Evolutionary conservation across 306 rosid species (phyloP).

Genomic region (Albizia julibrissin): DNA sequence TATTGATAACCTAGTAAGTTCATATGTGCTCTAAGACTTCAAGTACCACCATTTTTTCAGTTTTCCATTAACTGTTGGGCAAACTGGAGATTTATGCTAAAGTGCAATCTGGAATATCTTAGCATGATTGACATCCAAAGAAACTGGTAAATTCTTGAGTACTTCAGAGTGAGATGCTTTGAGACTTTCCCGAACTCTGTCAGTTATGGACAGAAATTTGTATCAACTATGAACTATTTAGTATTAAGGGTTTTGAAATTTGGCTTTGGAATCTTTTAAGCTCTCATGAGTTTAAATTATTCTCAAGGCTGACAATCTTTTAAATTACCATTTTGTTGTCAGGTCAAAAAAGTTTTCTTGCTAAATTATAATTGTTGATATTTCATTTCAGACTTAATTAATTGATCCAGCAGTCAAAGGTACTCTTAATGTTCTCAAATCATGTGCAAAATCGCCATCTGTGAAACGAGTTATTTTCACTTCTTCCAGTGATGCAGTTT

Average conservation of each 20-base stretch:
- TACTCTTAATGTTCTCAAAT: constrained; percentile 23
- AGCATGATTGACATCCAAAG: background rate
- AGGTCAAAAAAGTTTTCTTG: background rate
- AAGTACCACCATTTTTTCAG: background rate
- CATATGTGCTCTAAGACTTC: background rate
- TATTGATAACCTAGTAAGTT: background rate
- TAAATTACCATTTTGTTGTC: background rate
- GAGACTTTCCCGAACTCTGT: background rate
- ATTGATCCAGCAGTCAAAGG: constrained; percentile 12
- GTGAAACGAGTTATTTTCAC: constrained; percentile 25
- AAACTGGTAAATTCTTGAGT: background rate
- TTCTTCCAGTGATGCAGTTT: background rate
- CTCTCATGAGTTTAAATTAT: background rate
- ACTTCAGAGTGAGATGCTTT: background rate
- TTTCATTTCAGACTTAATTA: constrained; percentile 1
- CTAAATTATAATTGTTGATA: background rate
- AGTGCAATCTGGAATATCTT: background rate
- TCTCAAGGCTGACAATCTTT: background rate
- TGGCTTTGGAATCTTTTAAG: background rate
- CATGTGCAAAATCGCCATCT: constrained; percentile 15
- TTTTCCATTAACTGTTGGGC: background rate
- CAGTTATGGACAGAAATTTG: background rate
- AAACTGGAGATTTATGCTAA: background rate
- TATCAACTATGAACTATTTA: background rate
- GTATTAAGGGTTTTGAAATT: background rate